Evolutionary conservation across 2,329 filamentous ascomycete genomes (phyloP).

Genomic region (Curvularia sp.): DNA sequence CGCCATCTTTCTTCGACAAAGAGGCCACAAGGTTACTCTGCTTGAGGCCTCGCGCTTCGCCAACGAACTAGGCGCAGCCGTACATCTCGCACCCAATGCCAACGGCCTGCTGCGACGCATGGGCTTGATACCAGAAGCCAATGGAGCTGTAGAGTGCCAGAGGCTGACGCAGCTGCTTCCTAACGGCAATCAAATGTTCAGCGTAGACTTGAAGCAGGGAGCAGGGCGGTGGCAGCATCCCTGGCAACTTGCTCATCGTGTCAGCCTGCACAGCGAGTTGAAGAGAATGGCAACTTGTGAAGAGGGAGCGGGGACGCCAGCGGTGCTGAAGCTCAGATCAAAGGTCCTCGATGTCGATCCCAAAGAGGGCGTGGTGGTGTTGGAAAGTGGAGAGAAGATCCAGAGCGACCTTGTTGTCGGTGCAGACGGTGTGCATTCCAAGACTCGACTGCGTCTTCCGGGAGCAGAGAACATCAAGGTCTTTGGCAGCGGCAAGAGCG

Average conservation of each 20-base stretch:
- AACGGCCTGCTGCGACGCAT: constrained; percentile 62
- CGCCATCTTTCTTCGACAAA: constrained; percentile 60
- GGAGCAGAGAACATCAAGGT: constrained; percentile 46
- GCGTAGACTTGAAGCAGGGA: constrained; percentile 46
- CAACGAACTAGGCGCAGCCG: constrained; percentile 65
- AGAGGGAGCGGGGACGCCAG: constrained; percentile 46
- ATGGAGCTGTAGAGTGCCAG: constrained; percentile 45
- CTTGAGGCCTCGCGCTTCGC: constrained; percentile 60
- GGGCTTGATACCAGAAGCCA: constrained; percentile 52
- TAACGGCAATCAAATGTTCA: constrained; percentile 47
- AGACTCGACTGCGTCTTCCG: constrained; percentile 31
- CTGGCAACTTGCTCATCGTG: constrained; percentile 63
- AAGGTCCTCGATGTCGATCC: constrained; percentile 56
- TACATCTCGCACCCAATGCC: constrained; percentile 68
- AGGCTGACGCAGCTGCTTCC: constrained; percentile 50
- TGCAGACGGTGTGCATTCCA: constrained; percentile 62
- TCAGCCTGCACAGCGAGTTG: constrained; percentile 60
- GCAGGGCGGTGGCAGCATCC: constrained; percentile 59
- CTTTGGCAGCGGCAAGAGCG: constrained; percentile 61
- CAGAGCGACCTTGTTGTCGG: constrained; percentile 61
- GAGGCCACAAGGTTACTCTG: constrained; percentile 38
- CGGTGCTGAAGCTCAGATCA: constrained; percentile 52
- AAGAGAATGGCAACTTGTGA: constrained; percentile 56
- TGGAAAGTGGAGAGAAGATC: constrained; percentile 52
- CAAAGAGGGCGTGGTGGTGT: constrained; percentile 22